Evolutionary conservation across 257 asterid species (phyloP).

Genomic region (Nicotiana tomentosiformis): DNA sequence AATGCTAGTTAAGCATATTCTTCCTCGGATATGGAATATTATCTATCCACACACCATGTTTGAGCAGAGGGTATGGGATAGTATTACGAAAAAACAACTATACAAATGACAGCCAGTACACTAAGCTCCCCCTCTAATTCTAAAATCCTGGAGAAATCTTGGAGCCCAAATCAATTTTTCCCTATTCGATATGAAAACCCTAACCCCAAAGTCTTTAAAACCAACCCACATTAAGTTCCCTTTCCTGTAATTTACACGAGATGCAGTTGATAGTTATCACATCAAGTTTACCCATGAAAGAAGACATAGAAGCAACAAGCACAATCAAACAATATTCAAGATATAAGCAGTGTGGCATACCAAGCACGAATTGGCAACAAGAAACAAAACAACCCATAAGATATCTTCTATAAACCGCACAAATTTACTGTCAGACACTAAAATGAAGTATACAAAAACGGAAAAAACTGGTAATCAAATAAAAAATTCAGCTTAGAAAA

Average conservation of each 20-base stretch:
- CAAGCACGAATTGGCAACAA: not conserved
- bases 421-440: not conserved
- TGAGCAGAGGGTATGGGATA: not conserved
- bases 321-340: not conserved
- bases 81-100: not conserved
- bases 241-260: not conserved
- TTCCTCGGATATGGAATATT: not conserved
- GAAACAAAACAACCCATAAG: not conserved
- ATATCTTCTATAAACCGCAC: not conserved
- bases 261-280: not conserved
- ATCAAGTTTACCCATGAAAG: not conserved
- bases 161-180: not conserved
- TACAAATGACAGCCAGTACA: not conserved
- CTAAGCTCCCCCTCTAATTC: not conserved
- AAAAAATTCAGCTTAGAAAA: not conserved
- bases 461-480: not conserved
- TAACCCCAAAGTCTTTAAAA: not conserved
- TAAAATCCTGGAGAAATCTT: not conserved
- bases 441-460: not conserved
- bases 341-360: not conserved
- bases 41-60: not conserved
- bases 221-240: not conserved
- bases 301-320: not conserved
- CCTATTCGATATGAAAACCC: not conserved
- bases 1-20: not conserved